These are phyloP conservation scores for Nicotiana rustica DNA, from an alignment of 305 asterid genomes.

Conservation along the genomic window DNA sequence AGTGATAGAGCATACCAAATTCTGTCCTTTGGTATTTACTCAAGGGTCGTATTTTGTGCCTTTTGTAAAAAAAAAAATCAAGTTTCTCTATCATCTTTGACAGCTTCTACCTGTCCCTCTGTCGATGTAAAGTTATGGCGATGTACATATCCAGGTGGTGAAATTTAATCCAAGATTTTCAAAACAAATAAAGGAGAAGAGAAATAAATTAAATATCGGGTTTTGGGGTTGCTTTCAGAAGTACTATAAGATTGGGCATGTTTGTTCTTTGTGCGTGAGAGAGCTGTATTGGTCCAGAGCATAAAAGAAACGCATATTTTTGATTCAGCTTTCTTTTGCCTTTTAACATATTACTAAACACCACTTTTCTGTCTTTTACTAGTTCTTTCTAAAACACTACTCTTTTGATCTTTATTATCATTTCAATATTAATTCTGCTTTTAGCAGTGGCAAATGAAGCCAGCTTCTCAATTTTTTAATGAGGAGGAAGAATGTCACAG, in stretches of 20 bases:
- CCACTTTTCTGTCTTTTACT: background rate
- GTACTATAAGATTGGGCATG: slow-evolving; percentile 44
- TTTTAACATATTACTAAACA: slow-evolving; percentile 25
- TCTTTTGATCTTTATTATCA: background rate
- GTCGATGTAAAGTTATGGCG: slow-evolving; percentile 44
- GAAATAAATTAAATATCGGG: slow-evolving; percentile 33
- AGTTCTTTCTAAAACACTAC: background rate
- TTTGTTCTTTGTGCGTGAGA: slow-evolving; percentile 41
- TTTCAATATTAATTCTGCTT: background rate
- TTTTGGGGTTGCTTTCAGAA: slow-evolving; percentile 41
- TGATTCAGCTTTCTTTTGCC: slow-evolving; percentile 30
- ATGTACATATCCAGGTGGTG: slow-evolving; percentile 44
- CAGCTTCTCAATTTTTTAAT: slow-evolving; percentile 39
- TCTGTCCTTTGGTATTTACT: slow-evolving; percentile 45
- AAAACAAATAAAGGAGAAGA: background rate
- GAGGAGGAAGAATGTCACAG: slow-evolving; percentile 55
- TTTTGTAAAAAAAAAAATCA: slow-evolving; percentile 38
- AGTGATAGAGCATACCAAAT: slow-evolving; percentile 15
- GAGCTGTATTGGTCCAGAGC: slow-evolving; percentile 43
- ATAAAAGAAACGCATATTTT: slow-evolving; percentile 33
- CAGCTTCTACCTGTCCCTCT: slow-evolving; percentile 49
- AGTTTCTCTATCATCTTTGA: slow-evolving; percentile 43
- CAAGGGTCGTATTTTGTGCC: slow-evolving; percentile 33
- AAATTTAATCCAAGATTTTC: slow-evolving; percentile 40
- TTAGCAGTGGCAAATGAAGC: slow-evolving; percentile 38